Percentiles rank a stretch among this genome's conserved stretches.
Evolutionary conservation across 73 alveolate genomes (phyloP).

Genomic region (Paramecium biaurelia): DNA sequence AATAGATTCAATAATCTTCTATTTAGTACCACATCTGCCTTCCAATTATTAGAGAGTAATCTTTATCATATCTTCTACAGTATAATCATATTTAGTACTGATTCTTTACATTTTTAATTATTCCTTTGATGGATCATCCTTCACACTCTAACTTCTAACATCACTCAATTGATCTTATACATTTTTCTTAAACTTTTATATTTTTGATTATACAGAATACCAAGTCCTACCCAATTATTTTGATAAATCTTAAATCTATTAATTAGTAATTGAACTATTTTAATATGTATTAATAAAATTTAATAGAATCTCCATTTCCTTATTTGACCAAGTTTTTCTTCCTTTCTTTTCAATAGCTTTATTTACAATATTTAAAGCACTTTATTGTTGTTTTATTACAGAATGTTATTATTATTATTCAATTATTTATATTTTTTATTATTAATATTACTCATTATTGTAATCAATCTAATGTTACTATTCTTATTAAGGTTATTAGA

Average conservation of each 20-base stretch:
- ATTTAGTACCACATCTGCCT: background rate
- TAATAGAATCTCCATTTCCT: background rate
- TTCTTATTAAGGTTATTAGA: background rate
- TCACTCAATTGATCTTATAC: background rate
- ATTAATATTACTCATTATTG: background rate
- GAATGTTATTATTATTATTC: background rate
- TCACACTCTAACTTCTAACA: constrained; percentile 4
- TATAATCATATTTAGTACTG: constrained; percentile 31
- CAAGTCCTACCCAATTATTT: constrained; percentile 33
- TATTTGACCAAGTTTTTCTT: constrained; percentile 17
- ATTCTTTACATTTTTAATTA: background rate
- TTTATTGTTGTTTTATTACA: background rate
- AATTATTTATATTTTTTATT: background rate
- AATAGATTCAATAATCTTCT: background rate
- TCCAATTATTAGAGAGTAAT: background rate
- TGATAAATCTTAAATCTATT: background rate
- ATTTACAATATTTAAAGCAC: background rate
- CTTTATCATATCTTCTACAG: constrained; percentile 39
- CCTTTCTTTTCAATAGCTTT: background rate
- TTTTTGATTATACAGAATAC: constrained; percentile 32
- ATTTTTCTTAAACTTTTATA: background rate
- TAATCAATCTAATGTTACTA: background rate
- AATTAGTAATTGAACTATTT: background rate
- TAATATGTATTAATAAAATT: background rate
- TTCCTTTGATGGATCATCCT: background rate